phyloP scores from a whole-genome alignment of 805 yeast species.

The Myxozyma mucilagina region DNA sequence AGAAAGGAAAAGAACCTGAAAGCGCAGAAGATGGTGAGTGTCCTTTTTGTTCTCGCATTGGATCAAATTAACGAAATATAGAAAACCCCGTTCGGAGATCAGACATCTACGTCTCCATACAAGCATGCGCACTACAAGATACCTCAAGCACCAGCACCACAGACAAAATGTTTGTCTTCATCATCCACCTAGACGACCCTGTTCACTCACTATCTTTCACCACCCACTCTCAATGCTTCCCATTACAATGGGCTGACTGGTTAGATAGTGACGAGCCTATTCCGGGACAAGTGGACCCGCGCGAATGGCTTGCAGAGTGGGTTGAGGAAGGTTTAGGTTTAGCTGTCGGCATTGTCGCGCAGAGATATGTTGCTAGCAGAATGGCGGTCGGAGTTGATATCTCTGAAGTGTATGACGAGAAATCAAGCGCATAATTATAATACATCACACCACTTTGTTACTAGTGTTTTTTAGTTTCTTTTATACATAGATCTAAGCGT shows the following conservation, averaged over 20 bases:
- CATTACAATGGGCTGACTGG: slow-evolving; percentile 92
- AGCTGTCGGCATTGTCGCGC: slow-evolving; percentile 84
- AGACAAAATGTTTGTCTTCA: slow-evolving; percentile 59
- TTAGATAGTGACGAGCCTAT: slow-evolving; percentile 48
- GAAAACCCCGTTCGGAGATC: slow-evolving; percentile 45
- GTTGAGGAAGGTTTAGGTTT: slow-evolving; percentile 73
- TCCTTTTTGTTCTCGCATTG: not conserved
- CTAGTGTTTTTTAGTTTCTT: no score
- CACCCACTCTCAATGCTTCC: slow-evolving; percentile 86
- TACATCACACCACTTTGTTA: not conserved
- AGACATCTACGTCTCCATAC: slow-evolving; percentile 68
- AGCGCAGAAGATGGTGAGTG: slow-evolving; percentile 35
- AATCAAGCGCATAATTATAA: not conserved
- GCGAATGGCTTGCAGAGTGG: slow-evolving; percentile 82
- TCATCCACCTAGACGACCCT: slow-evolving; percentile 73
- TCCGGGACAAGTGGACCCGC: slow-evolving; percentile 45
- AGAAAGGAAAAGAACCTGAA: slow-evolving; percentile 38
- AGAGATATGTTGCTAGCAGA: slow-evolving; percentile 83
- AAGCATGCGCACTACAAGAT: slow-evolving; percentile 52
- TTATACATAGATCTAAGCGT: no score
- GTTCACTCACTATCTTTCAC: slow-evolving; percentile 72
- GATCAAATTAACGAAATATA: not conserved
- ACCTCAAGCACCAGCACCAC: slow-evolving; percentile 35
- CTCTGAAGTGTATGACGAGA: not conserved
- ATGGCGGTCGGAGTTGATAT: slow-evolving; percentile 58